Conservation (phyloP, 176 grass and related monocot species). For the Oryza glaberrima region DNA sequence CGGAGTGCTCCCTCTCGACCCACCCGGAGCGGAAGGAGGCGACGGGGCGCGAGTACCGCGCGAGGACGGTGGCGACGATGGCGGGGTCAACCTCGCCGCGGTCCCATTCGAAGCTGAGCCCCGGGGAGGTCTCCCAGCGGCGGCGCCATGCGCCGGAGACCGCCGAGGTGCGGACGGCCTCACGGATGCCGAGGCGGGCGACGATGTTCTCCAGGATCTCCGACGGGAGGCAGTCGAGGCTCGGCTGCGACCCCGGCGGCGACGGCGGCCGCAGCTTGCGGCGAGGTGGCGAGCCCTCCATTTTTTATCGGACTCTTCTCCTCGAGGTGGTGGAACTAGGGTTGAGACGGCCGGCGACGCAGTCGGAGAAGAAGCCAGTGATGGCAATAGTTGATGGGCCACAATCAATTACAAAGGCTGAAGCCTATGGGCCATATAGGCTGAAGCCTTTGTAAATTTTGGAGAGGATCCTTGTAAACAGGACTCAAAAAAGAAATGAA, state of each 20-base stretch:
- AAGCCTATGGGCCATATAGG: no score
- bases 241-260: neutral
- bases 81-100: no score
- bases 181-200: neutral
- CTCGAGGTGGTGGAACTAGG: no score
- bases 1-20: no score
- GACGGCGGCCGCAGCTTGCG: neutral
- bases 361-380: no score
- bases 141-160: neutral
- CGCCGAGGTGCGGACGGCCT: neutral
- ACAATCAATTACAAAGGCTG: no score
- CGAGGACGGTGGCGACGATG: neutral
- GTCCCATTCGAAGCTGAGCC: neutral
- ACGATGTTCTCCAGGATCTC: conserved; percentile 3
- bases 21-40: no score
- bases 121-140: neutral
- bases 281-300: neutral
- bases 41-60: neutral
- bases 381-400: no score
- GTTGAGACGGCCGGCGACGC: no score
- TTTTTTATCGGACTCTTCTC: neutral
- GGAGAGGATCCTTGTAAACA: neutral
- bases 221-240: neutral
- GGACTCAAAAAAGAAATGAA: neutral
- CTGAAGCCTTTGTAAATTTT: no score